Evolutionary conservation across 208 protist genomes (phyloP).

Genomic region (Naegleria fowleri): DNA sequence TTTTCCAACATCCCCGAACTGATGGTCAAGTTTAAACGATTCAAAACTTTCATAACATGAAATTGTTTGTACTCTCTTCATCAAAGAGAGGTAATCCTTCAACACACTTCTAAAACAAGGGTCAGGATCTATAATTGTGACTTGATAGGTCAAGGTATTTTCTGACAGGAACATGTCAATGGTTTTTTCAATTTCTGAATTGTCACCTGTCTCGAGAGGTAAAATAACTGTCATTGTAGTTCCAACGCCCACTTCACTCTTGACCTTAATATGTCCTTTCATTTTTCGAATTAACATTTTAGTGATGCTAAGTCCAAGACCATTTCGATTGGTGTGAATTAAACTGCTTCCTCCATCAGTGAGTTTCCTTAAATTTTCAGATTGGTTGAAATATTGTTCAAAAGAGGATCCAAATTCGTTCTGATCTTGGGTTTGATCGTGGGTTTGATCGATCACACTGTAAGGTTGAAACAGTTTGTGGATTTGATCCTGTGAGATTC

Average conservation of each 20-base stretch:
- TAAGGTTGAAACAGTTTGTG: background rate
- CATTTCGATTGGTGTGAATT: background rate
- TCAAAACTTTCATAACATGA: no score
- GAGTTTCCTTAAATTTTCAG: background rate
- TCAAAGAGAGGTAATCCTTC: background rate
- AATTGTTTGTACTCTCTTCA: background rate
- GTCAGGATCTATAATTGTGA: background rate
- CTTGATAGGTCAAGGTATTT: no score
- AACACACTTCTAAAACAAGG: background rate
- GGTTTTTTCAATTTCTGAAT: background rate
- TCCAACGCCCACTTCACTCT: background rate
- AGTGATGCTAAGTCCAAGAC: background rate
- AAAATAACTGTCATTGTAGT: background rate
- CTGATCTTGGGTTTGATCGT: no score
- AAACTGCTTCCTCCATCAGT: background rate
- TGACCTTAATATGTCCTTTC: background rate
- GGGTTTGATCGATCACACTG: background rate
- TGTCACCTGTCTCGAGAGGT: background rate
- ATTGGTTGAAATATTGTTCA: background rate
- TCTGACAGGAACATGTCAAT: background rate
- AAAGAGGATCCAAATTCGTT: background rate
- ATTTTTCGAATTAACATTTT: background rate
- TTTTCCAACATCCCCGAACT: no score
- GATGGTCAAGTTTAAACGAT: no score
- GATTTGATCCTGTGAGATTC: background rate